Evolutionary conservation across 345 rosid genomes (phyloP).

Genomic region (Arabis alpina): DNA sequence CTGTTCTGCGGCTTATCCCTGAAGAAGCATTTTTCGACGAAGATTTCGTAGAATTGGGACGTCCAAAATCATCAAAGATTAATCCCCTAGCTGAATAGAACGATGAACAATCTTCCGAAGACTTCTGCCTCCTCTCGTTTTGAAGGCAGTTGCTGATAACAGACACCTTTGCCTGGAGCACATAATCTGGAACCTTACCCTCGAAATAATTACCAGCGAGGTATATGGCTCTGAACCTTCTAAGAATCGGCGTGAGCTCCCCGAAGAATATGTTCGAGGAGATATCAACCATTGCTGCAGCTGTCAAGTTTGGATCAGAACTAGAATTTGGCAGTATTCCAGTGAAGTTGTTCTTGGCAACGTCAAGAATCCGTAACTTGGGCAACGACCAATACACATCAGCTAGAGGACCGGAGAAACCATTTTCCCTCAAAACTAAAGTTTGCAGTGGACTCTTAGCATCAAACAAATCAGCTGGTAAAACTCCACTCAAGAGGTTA

Average conservation of each 20-base stretch:
- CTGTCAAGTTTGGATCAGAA: slow-evolving; percentile 43
- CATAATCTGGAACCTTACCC: slow-evolving; percentile 76
- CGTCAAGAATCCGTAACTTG: slow-evolving; percentile 59
- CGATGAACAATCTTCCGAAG: slow-evolving; percentile 54
- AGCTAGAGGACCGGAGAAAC: slow-evolving; percentile 64
- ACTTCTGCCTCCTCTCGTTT: slow-evolving; percentile 61
- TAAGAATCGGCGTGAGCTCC: slow-evolving; percentile 52
- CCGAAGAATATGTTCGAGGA: slow-evolving; percentile 84
- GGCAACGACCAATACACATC: slow-evolving; percentile 64
- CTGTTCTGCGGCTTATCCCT: slow-evolving; percentile 51
- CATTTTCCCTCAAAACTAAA: slow-evolving; percentile 62
- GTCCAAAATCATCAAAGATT: slow-evolving; percentile 82
- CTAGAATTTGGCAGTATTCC: slow-evolving; percentile 58
- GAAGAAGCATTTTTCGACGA: slow-evolving; percentile 40
- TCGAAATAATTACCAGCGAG: slow-evolving; percentile 82
- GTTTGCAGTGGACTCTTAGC: slow-evolving; percentile 57
- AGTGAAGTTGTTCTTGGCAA: slow-evolving; percentile 81
- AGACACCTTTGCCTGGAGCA: slow-evolving; percentile 50
- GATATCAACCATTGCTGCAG: slow-evolving; percentile 56
- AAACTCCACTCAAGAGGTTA: slow-evolving; percentile 60
- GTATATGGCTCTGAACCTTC: slow-evolving; percentile 54
- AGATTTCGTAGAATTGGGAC: slow-evolving; percentile 58
- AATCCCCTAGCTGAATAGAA: slow-evolving; percentile 68
- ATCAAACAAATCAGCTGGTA: slow-evolving; percentile 60
- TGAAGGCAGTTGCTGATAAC: slow-evolving; percentile 77